Evolutionary conservation across 2,329 filamentous ascomycete genomes (phyloP), one percentile per base, ranked within the genome.

Genomic region (Hypoxylon sp.): DNA sequence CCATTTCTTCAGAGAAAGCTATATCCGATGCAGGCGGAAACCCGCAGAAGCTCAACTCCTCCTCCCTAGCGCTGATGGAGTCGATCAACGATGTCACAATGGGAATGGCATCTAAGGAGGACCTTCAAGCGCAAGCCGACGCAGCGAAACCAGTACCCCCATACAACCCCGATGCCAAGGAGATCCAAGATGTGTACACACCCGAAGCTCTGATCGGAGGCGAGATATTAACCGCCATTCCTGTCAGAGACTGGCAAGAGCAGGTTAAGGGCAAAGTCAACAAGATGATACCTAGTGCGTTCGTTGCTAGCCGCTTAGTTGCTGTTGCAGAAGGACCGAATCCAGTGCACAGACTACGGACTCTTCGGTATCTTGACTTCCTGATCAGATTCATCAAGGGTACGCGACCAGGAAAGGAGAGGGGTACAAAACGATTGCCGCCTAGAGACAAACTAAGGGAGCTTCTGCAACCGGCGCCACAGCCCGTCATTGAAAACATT

Each of bases 161-260:
- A 49, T 86, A 90, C 65, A 92, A 95, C 73, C 79, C 88, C 28
- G 81, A 86, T 2, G 91, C 92, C 1, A 82, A 84, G 24, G 87
- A 87, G 44, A 86, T 92, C 20, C 84, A 90, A 64, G 89, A 93
- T 61, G 91, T 93, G 36, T 96, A 96, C 78, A 83, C 89, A 3
- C 82, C 88, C 14, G 83, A 88, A 28, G 81, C 81, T 6, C 81
- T 96, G 36, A 88, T 96, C 55, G 90, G 91, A 1, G 78, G 80
- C 20, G 89, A 91, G 36, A 85, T 91, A 22, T 84, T 93, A 76
- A 86, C 87, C 53, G 80, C 87, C 11, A 83, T 96, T 6, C 87
- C 89, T 9, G 85, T 94, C 61, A 87, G 87, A 73, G 89, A 93
- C 70, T 96, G 92, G 92, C 84, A 91, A 68, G 87, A 93, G 62